phyloP scores from a whole-genome alignment of 2,329 filamentous ascomycete genomes.

The Xylaria polymorpha region DNA sequence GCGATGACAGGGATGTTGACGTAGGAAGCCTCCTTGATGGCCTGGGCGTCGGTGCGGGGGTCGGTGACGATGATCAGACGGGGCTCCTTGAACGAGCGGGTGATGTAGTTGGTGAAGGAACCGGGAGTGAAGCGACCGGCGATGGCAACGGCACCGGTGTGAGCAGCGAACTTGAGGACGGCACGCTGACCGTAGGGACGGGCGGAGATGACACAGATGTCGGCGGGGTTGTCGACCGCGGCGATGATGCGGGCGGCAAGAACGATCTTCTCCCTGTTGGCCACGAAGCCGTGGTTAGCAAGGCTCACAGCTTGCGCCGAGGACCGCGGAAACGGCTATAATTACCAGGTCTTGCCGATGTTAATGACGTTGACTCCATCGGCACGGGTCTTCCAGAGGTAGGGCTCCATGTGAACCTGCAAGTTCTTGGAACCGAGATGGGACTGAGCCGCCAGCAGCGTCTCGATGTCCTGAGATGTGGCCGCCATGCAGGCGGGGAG shows the following conservation, averaged over 20 bases:
- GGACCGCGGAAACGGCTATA: background rate
- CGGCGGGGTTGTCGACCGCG: constrained; percentile 98
- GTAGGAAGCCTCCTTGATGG: constrained; percentile 99
- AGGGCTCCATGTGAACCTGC: constrained; percentile 99
- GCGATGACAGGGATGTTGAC: constrained; percentile 99
- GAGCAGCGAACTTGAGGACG: constrained; percentile 98
- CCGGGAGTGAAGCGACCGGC: constrained; percentile 99
- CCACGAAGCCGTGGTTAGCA: constrained; percentile 29
- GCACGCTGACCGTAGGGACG: constrained; percentile 99
- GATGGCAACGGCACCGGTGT: constrained; percentile 98
- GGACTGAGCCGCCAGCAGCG: constrained; percentile 95
- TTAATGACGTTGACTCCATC: constrained; percentile 99
- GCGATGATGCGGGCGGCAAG: constrained; percentile 98
- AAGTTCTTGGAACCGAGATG: constrained; percentile 99
- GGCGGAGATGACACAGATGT: constrained; percentile 99
- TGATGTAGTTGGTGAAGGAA: constrained; percentile 99
- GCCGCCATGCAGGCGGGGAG: constrained; percentile 96
- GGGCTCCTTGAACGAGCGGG: constrained; percentile 99
- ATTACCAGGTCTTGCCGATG: constrained; percentile 99
- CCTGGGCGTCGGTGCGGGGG: constrained; percentile 99
- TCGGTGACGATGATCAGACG: constrained; percentile 99
- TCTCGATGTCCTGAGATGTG: constrained; percentile 98
- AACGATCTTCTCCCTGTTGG: constrained; percentile 97
- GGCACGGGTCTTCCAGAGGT: constrained; percentile 99
- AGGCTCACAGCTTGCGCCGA: constrained; percentile 5